These are phyloP conservation scores for Schoenoplectus triqueter DNA, from an alignment of 202 grass and related monocot genomes.

Conservation along the genomic window DNA sequence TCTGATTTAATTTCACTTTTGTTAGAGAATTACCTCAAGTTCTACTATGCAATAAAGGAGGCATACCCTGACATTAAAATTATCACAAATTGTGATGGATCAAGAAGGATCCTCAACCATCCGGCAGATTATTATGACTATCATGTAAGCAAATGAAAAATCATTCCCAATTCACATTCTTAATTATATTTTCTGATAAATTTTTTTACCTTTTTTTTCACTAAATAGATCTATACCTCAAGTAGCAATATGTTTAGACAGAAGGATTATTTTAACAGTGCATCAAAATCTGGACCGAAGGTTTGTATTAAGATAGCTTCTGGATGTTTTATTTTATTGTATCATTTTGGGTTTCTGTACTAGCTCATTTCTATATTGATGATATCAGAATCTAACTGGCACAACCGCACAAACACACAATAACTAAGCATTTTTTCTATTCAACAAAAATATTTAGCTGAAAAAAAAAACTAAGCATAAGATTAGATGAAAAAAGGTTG, in stretches of 20 bases:
- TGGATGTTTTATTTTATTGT: background rate
- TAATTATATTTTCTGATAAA: background rate
- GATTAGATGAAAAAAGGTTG: background rate
- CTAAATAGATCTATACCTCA: conserved; percentile 69
- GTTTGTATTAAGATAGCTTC: conserved; percentile 40
- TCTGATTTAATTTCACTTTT: conserved; percentile 31
- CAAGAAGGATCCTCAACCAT: conserved; percentile 62
- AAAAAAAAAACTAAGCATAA: background rate
- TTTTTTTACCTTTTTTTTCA: conserved; percentile 29
- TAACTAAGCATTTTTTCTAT: background rate
- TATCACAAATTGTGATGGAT: conserved; percentile 80
- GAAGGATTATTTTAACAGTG: conserved; percentile 70
- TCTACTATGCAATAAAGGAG: conserved; percentile 81
- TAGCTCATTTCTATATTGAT: background rate
- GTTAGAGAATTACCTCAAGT: conserved; percentile 82
- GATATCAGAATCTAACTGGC: background rate
- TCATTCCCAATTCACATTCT: conserved; percentile 9
- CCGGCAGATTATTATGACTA: conserved; percentile 91
- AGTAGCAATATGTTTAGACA: conserved; percentile 69
- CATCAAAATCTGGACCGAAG: conserved; percentile 60
- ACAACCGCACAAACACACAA: background rate
- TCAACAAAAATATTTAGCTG: background rate
- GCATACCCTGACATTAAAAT: conserved; percentile 80
- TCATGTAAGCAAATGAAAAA: conserved; percentile 60
- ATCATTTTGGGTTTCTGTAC: background rate